phyloP scores from a whole-genome alignment of 345 rosid genomes.

The Gynandropsis gynandra region DNA sequence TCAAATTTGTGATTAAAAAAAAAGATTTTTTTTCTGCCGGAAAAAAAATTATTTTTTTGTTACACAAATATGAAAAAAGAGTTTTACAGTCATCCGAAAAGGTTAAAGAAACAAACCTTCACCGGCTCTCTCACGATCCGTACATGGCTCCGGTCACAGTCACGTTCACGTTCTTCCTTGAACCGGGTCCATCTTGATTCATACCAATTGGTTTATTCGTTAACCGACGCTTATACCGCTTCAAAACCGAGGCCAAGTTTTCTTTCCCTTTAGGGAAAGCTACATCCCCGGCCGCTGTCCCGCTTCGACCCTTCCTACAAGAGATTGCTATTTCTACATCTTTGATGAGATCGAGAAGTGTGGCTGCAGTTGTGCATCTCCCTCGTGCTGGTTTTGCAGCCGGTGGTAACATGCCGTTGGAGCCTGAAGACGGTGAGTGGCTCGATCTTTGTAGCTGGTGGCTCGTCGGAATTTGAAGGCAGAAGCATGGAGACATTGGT shows the following conservation, averaged over 20 bases:
- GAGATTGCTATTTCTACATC: conserved; percentile 91
- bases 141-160: conserved; percentile 11
- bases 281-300: conserved; percentile 96
- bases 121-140: no score
- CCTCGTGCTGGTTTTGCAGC: conserved; percentile 68
- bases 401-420: conserved; percentile 67
- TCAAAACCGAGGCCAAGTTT: conserved; percentile 91
- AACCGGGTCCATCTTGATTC: conserved; percentile 35
- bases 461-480: conserved; percentile 55
- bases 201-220: conserved; percentile 38
- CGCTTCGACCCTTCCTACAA: conserved; percentile 77
- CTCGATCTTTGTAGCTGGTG: conserved; percentile 51
- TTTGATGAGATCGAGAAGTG: conserved; percentile 70
- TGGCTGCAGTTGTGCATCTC: conserved; percentile 62
- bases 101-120: no score
- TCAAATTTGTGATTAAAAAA: no score
- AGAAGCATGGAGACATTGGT: conserved; percentile 74
- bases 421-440: conserved; percentile 54
- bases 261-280: conserved; percentile 95
- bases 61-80: conserved; percentile 17
- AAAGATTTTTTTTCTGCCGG: no score
- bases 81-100: not conserved
- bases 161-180: conserved; percentile 32
- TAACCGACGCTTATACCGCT: conserved; percentile 86
- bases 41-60: conserved; percentile 3